phyloP scores from a whole-genome alignment of 1,284 basidiomycete genomes.

The Serendipita sp. region DNA sequence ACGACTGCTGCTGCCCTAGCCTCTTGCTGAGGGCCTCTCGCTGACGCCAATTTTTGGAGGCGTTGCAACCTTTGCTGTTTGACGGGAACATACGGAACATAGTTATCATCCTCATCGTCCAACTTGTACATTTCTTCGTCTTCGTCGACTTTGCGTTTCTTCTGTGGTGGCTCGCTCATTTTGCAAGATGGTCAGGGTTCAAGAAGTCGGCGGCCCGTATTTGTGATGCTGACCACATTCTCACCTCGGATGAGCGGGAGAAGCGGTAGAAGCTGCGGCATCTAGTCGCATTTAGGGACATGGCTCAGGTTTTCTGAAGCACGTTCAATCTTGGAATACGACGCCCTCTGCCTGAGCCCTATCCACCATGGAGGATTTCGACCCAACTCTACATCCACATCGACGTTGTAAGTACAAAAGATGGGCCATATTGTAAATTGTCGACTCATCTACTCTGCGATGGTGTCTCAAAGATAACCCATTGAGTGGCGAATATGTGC shows the following conservation, averaged over 20 bases:
- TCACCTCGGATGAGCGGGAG: background rate
- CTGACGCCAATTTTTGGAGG: slow-evolving; percentile 55
- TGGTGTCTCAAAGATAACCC: slow-evolving; percentile 46
- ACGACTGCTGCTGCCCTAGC: slow-evolving; percentile 40
- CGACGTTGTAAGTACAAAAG: slow-evolving; percentile 40
- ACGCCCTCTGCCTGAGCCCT: background rate
- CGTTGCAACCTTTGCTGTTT: slow-evolving; percentile 73
- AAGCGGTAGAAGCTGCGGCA: background rate
- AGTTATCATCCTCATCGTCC: slow-evolving; percentile 39
- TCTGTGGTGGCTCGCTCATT: background rate
- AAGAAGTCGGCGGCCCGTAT: background rate
- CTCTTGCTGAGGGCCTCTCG: slow-evolving; percentile 39
- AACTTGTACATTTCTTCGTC: slow-evolving; percentile 14
- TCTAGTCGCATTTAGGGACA: no score
- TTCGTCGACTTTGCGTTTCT: background rate
- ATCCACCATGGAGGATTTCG: slow-evolving; percentile 37
- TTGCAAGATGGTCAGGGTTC: background rate
- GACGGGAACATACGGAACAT: slow-evolving; percentile 80
- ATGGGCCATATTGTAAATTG: background rate
- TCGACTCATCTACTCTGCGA: background rate
- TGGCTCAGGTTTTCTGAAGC: background rate
- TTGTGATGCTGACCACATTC: background rate
- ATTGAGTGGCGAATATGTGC: slow-evolving; percentile 61
- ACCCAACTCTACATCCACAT: slow-evolving; percentile 55
- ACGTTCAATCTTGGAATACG: background rate